Evolutionary conservation across 2,329 filamentous ascomycete genomes (phyloP).

Genomic region (Sporothrix inflata): DNA sequence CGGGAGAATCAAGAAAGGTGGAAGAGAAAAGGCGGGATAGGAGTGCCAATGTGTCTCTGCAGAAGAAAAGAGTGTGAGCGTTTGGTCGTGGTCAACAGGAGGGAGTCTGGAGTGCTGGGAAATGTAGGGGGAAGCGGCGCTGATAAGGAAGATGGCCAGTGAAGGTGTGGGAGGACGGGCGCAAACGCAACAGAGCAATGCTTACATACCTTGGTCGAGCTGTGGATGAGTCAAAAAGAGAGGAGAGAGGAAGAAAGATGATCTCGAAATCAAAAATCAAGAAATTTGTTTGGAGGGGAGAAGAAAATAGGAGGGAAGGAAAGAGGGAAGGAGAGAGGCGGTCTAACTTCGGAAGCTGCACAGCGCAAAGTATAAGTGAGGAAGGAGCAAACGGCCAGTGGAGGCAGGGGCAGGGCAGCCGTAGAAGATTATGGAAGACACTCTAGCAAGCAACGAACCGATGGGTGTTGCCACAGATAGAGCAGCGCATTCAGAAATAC

Average conservation of each 20-base stretch:
- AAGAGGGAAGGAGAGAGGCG: neutral
- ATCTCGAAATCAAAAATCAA: neutral
- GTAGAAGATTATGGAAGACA: conserved; percentile 20
- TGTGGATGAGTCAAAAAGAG: neutral
- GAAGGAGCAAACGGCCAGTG: conserved; percentile 15
- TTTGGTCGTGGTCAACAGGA: neutral
- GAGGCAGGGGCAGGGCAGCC: neutral
- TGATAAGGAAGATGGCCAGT: conserved; percentile 11
- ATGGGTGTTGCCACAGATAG: conserved; percentile 14
- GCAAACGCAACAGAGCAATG: neutral
- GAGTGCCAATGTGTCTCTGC: neutral
- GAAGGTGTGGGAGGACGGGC: neutral
- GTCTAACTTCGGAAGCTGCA: conserved; percentile 4
- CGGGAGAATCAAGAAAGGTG: neutral
- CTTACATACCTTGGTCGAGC: conserved; percentile 8
- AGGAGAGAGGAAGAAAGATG: neutral
- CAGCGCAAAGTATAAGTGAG: conserved; percentile 15
- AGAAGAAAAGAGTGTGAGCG: conserved; percentile 8
- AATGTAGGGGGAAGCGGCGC: neutral
- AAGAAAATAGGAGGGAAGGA: neutral
- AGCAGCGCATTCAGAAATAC: conserved; percentile 4
- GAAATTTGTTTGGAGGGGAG: neutral
- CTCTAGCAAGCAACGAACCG: neutral
- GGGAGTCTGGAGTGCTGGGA: neutral
- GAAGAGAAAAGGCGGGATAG: neutral